Percentiles rank a stretch among this genome's conserved stretches.
Evolutionary conservation across 1,284 basidiomycete genomes (phyloP).

Genomic region (Xerocomus amazonicus): DNA sequence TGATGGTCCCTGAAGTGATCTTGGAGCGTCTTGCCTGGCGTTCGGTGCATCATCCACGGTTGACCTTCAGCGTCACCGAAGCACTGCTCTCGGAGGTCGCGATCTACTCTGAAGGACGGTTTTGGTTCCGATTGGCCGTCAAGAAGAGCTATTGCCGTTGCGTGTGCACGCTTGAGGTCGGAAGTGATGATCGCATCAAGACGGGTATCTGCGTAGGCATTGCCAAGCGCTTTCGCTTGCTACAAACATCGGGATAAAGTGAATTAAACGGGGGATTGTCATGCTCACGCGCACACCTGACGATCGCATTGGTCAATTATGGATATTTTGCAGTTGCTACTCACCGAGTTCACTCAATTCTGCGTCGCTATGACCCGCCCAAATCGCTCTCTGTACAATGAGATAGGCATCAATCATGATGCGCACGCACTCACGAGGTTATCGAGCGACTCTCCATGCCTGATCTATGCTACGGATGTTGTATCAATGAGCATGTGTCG

Average conservation of each 20-base stretch:
- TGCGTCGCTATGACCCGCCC: constrained; percentile 86
- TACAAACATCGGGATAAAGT: constrained; percentile 28
- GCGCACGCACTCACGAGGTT: constrained; percentile 43
- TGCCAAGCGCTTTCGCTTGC: constrained; percentile 82
- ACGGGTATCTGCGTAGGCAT: constrained; percentile 52
- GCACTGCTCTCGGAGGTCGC: constrained; percentile 59
- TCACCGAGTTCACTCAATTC: constrained; percentile 80
- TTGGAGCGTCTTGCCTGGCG: constrained; percentile 38
- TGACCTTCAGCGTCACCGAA: constrained; percentile 77
- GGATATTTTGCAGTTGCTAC: constrained; percentile 17
- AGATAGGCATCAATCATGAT: background rate
- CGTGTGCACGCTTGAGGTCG: constrained; percentile 71
- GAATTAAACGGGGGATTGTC: background rate
- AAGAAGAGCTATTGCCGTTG: constrained; percentile 65
- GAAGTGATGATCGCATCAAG: constrained; percentile 77
- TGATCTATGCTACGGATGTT: constrained; percentile 43
- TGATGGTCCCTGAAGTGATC: constrained; percentile 50
- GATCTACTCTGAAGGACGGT: constrained; percentile 51
- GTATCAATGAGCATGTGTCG: constrained; percentile 26
- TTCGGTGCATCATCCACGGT: constrained; percentile 37
- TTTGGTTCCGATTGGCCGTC: constrained; percentile 49
- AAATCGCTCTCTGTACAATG: constrained; percentile 45
- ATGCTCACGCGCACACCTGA: constrained; percentile 62
- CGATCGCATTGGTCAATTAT: constrained; percentile 7
- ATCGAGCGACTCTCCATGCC: constrained; percentile 80